phyloP scores from a whole-genome alignment of 2,329 filamentous ascomycete genomes.

The Stemphylium beticola region DNA sequence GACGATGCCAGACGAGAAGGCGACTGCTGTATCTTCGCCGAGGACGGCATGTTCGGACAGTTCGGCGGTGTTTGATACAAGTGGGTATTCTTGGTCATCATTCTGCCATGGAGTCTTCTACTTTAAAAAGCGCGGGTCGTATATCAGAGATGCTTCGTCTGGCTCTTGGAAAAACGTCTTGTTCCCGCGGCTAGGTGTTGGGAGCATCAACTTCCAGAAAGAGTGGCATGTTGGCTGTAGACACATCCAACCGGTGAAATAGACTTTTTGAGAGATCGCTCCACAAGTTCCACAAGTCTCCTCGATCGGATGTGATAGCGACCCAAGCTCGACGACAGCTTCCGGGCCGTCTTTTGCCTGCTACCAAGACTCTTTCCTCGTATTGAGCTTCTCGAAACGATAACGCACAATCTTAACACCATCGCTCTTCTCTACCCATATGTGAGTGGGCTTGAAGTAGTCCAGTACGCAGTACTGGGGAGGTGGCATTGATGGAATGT shows the following conservation, averaged over 20 bases:
- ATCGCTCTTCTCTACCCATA: slow-evolving; percentile 68
- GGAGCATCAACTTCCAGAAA: slow-evolving; percentile 60
- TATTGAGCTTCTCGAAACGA: slow-evolving; percentile 69
- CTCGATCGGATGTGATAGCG: slow-evolving; percentile 38
- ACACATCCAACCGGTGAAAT: slow-evolving; percentile 64
- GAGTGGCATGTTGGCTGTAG: slow-evolving; percentile 57
- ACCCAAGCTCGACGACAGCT: slow-evolving; percentile 39
- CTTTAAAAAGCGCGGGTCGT: slow-evolving; percentile 64
- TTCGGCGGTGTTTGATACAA: slow-evolving; percentile 31
- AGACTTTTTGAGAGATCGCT: slow-evolving; percentile 45
- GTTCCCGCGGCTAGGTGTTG: not conserved
- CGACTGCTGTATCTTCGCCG: slow-evolving; percentile 57
- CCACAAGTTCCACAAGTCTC: slow-evolving; percentile 48
- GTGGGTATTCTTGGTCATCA: slow-evolving; percentile 45
- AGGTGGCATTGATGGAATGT: slow-evolving; percentile 58
- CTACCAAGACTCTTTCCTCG: slow-evolving; percentile 65
- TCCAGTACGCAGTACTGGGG: slow-evolving; percentile 70
- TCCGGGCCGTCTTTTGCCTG: slow-evolving; percentile 44
- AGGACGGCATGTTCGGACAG: slow-evolving; percentile 46
- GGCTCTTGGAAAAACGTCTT: slow-evolving; percentile 34
- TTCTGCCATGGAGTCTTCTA: slow-evolving; percentile 57
- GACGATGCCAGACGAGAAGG: slow-evolving; percentile 68
- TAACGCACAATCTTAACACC: slow-evolving; percentile 61
- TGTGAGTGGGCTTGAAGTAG: slow-evolving; percentile 70
- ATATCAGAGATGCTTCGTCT: slow-evolving; percentile 52